Conservation (phyloP, 768 basidiomycete species). For the Chlorophyllum brunneum region DNA sequence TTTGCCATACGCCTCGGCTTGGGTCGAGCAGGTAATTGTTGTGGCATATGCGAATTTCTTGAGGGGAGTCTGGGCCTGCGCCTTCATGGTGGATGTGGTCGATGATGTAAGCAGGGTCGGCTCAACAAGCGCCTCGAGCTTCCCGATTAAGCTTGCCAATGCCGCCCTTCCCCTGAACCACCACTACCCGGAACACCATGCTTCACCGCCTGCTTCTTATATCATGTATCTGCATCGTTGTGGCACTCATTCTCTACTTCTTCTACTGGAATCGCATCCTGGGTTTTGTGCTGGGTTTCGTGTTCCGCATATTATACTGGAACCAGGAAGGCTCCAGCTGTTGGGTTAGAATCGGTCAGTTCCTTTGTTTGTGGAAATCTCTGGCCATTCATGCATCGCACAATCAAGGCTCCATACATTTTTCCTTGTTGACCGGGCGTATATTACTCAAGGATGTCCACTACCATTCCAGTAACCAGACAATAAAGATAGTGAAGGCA, state of each 20-base stretch:
- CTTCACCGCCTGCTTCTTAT: conserved; percentile 58
- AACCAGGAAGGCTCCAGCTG: conserved; percentile 68
- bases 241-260: conserved; percentile 64
- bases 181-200: conserved; percentile 32
- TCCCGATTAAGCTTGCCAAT: background rate
- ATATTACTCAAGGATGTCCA: conserved; percentile 84
- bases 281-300: conserved; percentile 59
- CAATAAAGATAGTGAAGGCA: conserved; percentile 77
- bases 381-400: background rate
- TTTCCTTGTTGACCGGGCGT: conserved; percentile 83
- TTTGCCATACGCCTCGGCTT: conserved; percentile 82
- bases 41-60: conserved; percentile 65
- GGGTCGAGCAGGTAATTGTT: conserved; percentile 64
- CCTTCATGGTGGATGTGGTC: conserved; percentile 20
- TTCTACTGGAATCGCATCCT: conserved; percentile 92
- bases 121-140: background rate
- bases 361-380: background rate
- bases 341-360: conserved; percentile 80
- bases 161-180: background rate
- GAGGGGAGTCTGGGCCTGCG: conserved; percentile 26
- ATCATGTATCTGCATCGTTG: conserved; percentile 54
- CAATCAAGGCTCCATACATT: conserved; percentile 82
- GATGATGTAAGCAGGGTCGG: conserved; percentile 7
- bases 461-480: conserved; percentile 93
- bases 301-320: conserved; percentile 76